phyloP scores from a whole-genome alignment of 1,139 yeast genomes.

The Suhomyces maxii region DNA sequence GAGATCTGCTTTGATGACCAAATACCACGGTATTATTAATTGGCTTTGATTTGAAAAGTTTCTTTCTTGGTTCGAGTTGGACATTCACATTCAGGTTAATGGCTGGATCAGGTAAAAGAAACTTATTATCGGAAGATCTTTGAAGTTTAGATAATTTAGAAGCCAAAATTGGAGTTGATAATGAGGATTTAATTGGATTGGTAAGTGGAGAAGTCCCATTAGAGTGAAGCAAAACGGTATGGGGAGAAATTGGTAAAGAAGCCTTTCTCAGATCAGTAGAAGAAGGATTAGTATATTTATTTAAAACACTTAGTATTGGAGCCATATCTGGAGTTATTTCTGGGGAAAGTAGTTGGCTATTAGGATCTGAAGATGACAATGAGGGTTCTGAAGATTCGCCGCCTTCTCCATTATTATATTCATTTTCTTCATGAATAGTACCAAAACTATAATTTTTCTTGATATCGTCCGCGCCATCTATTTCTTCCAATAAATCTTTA shows the following conservation, averaged over 20 bases:
- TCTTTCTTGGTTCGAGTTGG: constrained; percentile 25
- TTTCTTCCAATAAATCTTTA: constrained; percentile 26
- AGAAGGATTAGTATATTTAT: constrained; percentile 19
- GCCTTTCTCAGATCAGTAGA: constrained; percentile 10
- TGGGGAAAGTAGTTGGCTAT: constrained; percentile 40
- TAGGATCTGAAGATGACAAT: constrained; percentile 1
- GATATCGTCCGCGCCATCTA: constrained; percentile 3
- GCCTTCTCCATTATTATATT: constrained; percentile 13
- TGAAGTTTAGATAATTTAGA: constrained; percentile 4
- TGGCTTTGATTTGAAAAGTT: constrained; percentile 29
- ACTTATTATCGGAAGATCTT: constrained; percentile 14
- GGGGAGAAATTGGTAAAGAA: constrained; percentile 15
- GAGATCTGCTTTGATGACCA: constrained; percentile 7
- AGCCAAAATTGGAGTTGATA: constrained; percentile 5
- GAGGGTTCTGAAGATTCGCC: not conserved
- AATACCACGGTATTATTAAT: constrained; percentile 18
- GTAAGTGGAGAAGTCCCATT: constrained; percentile 15
- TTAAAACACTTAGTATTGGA: constrained; percentile 34
- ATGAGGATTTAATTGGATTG: constrained; percentile 10
- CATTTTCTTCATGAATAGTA: constrained; percentile 19
- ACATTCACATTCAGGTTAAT: constrained; percentile 16
- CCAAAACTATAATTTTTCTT: constrained; percentile 5
- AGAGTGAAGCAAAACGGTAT: constrained; percentile 12
- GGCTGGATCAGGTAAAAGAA: constrained; percentile 46
- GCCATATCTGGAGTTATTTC: constrained; percentile 47